A percentile compares a stretch with the other conserved stretches of the same genome.
These are phyloP conservation scores for Salix koriyanagi DNA, from an alignment of 345 rosid species.

Conservation along the genomic window DNA sequence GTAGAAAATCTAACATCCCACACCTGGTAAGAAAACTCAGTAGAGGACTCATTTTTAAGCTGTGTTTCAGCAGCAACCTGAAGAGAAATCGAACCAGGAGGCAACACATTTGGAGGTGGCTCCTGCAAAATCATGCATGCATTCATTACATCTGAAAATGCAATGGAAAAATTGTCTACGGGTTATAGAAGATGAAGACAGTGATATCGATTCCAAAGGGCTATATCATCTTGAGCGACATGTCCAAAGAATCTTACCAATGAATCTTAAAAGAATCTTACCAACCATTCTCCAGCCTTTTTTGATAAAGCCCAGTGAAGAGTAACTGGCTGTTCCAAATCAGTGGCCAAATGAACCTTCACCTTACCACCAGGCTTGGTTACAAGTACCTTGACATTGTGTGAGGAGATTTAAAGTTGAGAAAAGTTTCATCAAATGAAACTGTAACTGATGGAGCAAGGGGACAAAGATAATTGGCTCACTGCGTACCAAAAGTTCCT, in stretches of 20 bases:
- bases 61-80: constrained; percentile 60
- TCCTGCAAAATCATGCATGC: constrained; percentile 50
- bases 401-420: constrained; percentile 11
- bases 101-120: constrained; percentile 64
- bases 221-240: not conserved
- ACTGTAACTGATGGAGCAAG: not conserved
- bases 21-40: constrained; percentile 65
- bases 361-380: constrained; percentile 58
- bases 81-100: constrained; percentile 65
- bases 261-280: constrained; percentile 43
- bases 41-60: constrained; percentile 34
- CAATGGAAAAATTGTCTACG: constrained; percentile 14
- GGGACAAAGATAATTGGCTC: constrained; percentile 5
- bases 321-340: constrained; percentile 60
- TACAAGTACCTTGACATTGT: constrained; percentile 59
- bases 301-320: constrained; percentile 97
- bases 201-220: constrained; percentile 9
- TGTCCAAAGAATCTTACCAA: constrained; percentile 49
- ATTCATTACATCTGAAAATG: constrained; percentile 20
- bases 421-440: not conserved
- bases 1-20: constrained; percentile 20
- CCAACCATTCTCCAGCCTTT: constrained; percentile 86
- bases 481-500: constrained; percentile 62
- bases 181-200: constrained; percentile 4
- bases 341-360: constrained; percentile 64